These are phyloP conservation scores for Trichoderma aggressivum DNA, from an alignment of 2,329 filamentous ascomycete species.

Conservation along the genomic window DNA sequence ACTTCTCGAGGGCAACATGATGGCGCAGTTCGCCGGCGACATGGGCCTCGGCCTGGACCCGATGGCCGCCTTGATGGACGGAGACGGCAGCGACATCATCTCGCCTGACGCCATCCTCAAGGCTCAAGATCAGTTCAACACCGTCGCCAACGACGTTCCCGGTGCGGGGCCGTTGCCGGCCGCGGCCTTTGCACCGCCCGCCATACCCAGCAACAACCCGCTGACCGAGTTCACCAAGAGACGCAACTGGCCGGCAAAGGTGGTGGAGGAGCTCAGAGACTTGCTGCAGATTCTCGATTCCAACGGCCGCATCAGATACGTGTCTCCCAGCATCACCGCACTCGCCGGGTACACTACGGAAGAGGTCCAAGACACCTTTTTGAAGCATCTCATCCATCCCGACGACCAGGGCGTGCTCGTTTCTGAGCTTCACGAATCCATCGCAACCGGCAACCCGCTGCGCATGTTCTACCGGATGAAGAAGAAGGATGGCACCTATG, in stretches of 20 bases:
- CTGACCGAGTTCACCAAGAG: constrained; percentile 59
- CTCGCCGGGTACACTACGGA: constrained; percentile 73
- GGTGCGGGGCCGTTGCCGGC: constrained; percentile 43
- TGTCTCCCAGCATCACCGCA: constrained; percentile 71
- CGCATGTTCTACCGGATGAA: constrained; percentile 86
- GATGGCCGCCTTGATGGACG: constrained; percentile 2
- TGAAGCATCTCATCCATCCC: constrained; percentile 79
- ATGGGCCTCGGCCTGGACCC: constrained; percentile 44
- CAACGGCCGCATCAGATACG: constrained; percentile 78
- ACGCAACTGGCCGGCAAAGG: constrained; percentile 79
- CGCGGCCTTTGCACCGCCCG: constrained; percentile 35
- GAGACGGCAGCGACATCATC: constrained; percentile 13
- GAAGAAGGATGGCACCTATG: constrained; percentile 66
- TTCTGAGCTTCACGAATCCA: constrained; percentile 84
- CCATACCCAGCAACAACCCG: constrained; percentile 33
- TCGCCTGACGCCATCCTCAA: constrained; percentile 29
- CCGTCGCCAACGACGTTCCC: constrained; percentile 37
- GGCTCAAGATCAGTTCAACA: constrained; percentile 35
- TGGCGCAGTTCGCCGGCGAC: constrained; percentile 24
- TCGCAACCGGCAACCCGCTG: constrained; percentile 73
- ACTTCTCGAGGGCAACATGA: constrained; percentile 16
- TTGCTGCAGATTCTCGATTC: constrained; percentile 83
- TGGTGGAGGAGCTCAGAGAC: constrained; percentile 86
- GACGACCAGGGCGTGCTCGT: constrained; percentile 82
- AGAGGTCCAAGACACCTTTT: constrained; percentile 70